phyloP scores from a whole-genome alignment of 2,329 filamentous ascomycete species.

The Arachnopeziza araneosa region DNA sequence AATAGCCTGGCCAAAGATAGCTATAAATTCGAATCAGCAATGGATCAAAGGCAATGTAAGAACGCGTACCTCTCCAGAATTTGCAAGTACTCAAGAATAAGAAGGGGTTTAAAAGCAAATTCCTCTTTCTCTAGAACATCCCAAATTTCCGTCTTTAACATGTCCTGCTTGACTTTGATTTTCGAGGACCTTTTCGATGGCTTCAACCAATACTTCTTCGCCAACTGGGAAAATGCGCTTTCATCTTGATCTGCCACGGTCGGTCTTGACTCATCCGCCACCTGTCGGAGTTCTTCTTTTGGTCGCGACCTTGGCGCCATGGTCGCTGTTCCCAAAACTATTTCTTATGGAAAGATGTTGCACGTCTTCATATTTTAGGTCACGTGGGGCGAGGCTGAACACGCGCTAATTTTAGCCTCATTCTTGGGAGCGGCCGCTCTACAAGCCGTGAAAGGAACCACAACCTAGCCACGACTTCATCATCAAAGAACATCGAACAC shows the following conservation, averaged over 20 bases:
- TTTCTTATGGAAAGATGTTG: neutral
- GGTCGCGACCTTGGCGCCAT: constrained; percentile 30
- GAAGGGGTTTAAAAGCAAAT: constrained; percentile 71
- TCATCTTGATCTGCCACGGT: constrained; percentile 67
- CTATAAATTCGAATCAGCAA: constrained; percentile 40
- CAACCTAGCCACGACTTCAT: neutral
- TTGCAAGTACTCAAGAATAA: constrained; percentile 85
- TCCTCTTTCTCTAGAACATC: constrained; percentile 75
- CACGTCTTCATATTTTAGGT: constrained; percentile 3
- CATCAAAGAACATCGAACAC: neutral
- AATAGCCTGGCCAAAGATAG: constrained; percentile 93
- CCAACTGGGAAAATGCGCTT: constrained; percentile 68
- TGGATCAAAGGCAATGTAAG: neutral
- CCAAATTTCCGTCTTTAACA: constrained; percentile 86
- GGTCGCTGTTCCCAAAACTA: constrained; percentile 5
- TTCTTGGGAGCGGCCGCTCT: neutral
- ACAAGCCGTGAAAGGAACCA: neutral
- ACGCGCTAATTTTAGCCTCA: neutral
- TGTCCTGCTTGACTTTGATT: constrained; percentile 68
- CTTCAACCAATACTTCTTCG: constrained; percentile 80
- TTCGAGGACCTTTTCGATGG: constrained; percentile 56
- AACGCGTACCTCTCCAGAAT: constrained; percentile 69
- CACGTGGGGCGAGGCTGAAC: neutral
- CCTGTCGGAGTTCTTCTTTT: constrained; percentile 28
- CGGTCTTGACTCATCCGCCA: constrained; percentile 46